These are phyloP conservation scores for Phoenix roebelenii DNA, from an alignment of 176 grass and related monocot genomes.

Conservation along the genomic window DNA sequence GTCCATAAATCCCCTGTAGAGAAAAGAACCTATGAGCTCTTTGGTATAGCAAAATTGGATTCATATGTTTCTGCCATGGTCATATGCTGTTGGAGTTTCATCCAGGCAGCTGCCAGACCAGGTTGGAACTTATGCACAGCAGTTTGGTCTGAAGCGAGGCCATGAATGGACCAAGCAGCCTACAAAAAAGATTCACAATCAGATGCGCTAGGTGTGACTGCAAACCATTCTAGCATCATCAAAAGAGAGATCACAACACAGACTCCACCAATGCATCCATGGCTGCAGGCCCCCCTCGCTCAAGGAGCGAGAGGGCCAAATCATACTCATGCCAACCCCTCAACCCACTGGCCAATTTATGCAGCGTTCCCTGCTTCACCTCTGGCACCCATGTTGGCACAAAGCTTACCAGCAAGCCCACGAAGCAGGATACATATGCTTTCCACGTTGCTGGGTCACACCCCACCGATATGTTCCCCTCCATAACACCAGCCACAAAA, in stretches of 20 bases:
- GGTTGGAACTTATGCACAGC: too few relatives aligned
- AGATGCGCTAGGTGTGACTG: too few relatives aligned
- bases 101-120: too few relatives aligned
- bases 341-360: slow-evolving; percentile 59
- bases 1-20: too few relatives aligned
- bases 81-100: too few relatives aligned
- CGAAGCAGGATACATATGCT: slow-evolving; percentile 61
- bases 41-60: too few relatives aligned
- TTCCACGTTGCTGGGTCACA: slow-evolving; percentile 81
- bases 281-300: slow-evolving; percentile 48
- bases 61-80: too few relatives aligned
- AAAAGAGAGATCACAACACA: slow-evolving; percentile 27
- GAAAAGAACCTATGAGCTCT: too few relatives aligned
- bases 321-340: slow-evolving; percentile 67
- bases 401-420: slow-evolving; percentile 71
- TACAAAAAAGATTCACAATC: too few relatives aligned
- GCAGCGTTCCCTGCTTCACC: slow-evolving; percentile 57
- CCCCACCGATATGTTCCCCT: slow-evolving; percentile 68
- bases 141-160: too few relatives aligned
- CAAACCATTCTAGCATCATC: too few relatives aligned
- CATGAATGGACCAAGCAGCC: too few relatives aligned
- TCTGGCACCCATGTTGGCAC: slow-evolving; percentile 66
- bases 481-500: slow-evolving; percentile 71
- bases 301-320: slow-evolving; percentile 63
- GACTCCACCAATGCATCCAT: slow-evolving; percentile 44